phyloP scores from a whole-genome alignment of 441 rosid genomes.

The Macaranga tanarius region DNA sequence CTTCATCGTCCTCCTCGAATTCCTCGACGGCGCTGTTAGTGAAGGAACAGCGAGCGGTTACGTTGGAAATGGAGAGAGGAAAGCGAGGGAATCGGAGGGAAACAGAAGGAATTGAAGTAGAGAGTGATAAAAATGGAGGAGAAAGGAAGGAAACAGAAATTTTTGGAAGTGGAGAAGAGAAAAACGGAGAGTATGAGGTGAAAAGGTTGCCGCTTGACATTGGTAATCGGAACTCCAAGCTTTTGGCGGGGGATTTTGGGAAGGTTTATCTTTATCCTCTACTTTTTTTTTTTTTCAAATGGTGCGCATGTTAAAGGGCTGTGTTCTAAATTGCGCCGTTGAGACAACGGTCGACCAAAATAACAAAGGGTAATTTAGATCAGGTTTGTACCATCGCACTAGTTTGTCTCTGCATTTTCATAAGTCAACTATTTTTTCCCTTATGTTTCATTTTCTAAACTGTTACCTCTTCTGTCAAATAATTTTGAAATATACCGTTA shows the following conservation, averaged over 20 bases:
- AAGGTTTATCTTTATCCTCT: slow-evolving; percentile 14
- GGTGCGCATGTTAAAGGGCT: neutral
- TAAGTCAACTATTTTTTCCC: too few species aligned
- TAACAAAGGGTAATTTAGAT: too few species aligned
- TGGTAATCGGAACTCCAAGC: too few species aligned
- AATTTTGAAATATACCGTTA: too few species aligned
- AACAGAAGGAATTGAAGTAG: slow-evolving; percentile 9
- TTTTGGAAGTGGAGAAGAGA: neutral
- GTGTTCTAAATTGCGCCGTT: neutral
- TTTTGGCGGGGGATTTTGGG: slow-evolving; percentile 12
- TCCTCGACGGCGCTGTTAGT: slow-evolving; percentile 20
- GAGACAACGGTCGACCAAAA: too few species aligned
- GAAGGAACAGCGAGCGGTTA: slow-evolving; percentile 14
- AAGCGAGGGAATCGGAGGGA: slow-evolving; percentile 33
- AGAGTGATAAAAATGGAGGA: neutral
- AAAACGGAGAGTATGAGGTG: neutral
- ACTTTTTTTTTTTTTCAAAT: neutral
- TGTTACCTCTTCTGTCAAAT: too few species aligned
- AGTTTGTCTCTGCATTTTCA: too few species aligned
- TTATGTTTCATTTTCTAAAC: too few species aligned
- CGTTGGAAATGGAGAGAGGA: slow-evolving; percentile 13
- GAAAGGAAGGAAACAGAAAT: neutral
- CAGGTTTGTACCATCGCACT: too few species aligned
- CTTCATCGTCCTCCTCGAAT: slow-evolving; percentile 20
- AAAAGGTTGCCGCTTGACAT: slow-evolving; percentile 3